Evolutionary conservation across 768 basidiomycete genomes (phyloP).

Genomic region (Lactarius tabidus): DNA sequence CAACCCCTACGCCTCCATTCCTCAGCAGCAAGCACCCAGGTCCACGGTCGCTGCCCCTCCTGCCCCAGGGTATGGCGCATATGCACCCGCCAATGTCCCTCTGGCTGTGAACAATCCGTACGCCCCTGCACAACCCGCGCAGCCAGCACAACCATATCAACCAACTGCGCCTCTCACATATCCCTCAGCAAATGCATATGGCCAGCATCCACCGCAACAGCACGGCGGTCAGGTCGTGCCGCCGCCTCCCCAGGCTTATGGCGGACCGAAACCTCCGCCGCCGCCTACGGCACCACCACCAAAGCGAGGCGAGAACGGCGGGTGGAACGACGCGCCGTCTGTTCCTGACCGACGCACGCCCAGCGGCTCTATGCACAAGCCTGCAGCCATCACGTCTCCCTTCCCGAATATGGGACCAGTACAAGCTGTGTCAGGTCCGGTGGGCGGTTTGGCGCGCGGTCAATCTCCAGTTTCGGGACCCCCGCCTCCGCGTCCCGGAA

Average conservation of each 20-base stretch:
- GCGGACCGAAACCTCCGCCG: conserved; percentile 40
- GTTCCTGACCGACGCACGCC: conserved; percentile 50
- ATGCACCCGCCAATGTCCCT: conserved; percentile 20
- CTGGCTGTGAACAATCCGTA: conserved; percentile 26
- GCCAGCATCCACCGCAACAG: conserved; percentile 34
- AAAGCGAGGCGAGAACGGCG: conserved; percentile 56
- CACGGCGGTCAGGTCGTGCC: conserved; percentile 33
- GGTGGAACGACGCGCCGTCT: conserved; percentile 90
- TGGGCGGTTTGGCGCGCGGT: conserved; percentile 29
- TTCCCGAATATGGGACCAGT: conserved; percentile 65
- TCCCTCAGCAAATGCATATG: conserved; percentile 17
- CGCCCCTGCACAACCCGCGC: conserved; percentile 23
- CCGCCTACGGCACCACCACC: conserved; percentile 55
- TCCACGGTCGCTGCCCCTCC: conserved; percentile 23
- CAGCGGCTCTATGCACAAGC: conserved; percentile 48
- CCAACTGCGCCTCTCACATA: conserved; percentile 8
- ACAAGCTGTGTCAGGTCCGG: conserved; percentile 27
- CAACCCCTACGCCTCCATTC: conserved; percentile 25
- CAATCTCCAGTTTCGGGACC: conserved; percentile 44
- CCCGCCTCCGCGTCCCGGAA: conserved; percentile 57
- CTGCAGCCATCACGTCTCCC: conserved; percentile 75
- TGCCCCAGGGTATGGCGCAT: conserved; percentile 26
- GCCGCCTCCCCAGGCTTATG: conserved; percentile 42
- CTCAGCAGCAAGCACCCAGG: conserved; percentile 26
- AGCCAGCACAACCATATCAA: conserved; percentile 15